Conservation (phyloP, 2,329 filamentous ascomycete species). For the Lachnellula cervina region DNA sequence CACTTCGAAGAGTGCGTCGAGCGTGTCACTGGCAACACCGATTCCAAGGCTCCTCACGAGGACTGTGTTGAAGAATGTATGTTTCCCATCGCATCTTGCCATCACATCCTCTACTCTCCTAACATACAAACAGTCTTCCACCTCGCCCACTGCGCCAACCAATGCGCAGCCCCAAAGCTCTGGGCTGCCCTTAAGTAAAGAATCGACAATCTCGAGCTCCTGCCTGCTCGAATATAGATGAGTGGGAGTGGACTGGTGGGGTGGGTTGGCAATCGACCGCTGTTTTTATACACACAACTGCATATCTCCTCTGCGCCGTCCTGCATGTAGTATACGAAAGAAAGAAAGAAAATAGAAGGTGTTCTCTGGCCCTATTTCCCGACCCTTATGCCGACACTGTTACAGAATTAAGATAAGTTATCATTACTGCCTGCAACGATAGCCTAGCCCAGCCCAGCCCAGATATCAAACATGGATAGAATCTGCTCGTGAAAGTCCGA, state of each 20-base stretch:
- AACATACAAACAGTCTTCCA: slow-evolving; percentile 75
- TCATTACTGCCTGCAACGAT: too few relatives aligned
- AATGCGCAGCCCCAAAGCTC: slow-evolving; percentile 94
- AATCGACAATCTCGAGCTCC: slow-evolving; percentile 9
- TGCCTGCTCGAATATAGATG: slow-evolving; percentile 16
- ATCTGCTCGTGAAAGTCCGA: too few relatives aligned
- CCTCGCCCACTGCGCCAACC: slow-evolving; percentile 88
- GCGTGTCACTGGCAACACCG: slow-evolving; percentile 69
- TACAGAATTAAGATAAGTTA: too few relatives aligned
- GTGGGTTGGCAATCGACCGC: slow-evolving; percentile 8
- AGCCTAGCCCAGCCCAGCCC: background rate
- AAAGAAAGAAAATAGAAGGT: slow-evolving; percentile 10
- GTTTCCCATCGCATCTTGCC: slow-evolving; percentile 36
- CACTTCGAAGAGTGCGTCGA: slow-evolving; percentile 98
- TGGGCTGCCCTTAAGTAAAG: slow-evolving; percentile 87
- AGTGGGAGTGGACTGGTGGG: slow-evolving; percentile 8
- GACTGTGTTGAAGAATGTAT: slow-evolving; percentile 99
- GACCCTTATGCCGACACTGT: background rate
- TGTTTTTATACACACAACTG: slow-evolving; percentile 25
- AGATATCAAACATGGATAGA: background rate
- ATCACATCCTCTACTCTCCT: background rate
- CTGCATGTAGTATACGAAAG: slow-evolving; percentile 31
- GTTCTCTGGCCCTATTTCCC: background rate
- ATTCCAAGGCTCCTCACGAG: slow-evolving; percentile 71
- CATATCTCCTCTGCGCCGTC: slow-evolving; percentile 23